Evolutionary conservation across 768 basidiomycete species (phyloP), one percentile per base, ranked within the genome.

Genomic region (Amanita rimosa): DNA sequence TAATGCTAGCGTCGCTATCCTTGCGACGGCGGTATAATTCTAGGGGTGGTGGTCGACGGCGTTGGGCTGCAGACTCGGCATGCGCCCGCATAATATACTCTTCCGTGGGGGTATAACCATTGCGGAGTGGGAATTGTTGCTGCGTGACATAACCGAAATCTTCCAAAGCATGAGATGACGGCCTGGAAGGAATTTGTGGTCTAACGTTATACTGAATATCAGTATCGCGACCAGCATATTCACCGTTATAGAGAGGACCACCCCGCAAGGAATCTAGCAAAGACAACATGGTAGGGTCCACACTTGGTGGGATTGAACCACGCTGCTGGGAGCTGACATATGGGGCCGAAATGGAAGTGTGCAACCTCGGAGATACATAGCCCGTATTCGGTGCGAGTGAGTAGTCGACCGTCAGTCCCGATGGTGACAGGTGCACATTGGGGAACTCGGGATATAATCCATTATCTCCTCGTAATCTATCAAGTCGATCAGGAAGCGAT

Each of bases 61-160:
- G 53, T 46, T 55, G 53, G 7, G 57, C 54, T 22, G 61, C 52
- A 11, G 57, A 60, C 50, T 72, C 66, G 3, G 68, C 60, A 62
- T 72, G 67, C 62, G 80, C 52, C 62, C 78, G 80, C 58, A 86
- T 73, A 44, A 85, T 77, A 52, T 76, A 73, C 60, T 82, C 77
- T 58, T 86, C 84, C 0, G 83, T 69, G 1, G 81, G 68, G 0
- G 84, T 86, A 53, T 79, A 86, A 1, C 83, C 83, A 46, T 46
- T 51, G 17, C 50, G 42, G 17, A 44, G 21, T 10, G 42, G 44
- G 35, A 45, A 46, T 34, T 44, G 43, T 34, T 44, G 43, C 26
- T 44, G 50, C n/a, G 24, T 39, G 19, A 29, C 4, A 31, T 40
- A 38, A 6, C 50, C 50, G 5, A 49, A 49, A 10, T 49, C 48